Evolutionary conservation across 305 asterid genomes (phyloP), one percentile per base, ranked within the genome.

Genomic region (Caryopteris hybrid): DNA sequence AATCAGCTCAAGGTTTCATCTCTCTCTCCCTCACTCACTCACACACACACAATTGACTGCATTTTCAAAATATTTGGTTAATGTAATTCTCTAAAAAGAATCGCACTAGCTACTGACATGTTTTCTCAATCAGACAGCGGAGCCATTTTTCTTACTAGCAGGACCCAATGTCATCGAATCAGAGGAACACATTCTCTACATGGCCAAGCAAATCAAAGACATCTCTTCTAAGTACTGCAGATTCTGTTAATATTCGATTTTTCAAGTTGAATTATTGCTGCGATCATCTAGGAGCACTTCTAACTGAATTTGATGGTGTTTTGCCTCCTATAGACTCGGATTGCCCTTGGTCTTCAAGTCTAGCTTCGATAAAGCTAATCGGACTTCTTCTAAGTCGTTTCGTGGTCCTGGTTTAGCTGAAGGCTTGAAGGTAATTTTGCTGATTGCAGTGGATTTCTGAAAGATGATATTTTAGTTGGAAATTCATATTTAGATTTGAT

Each of bases 141-240:
- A 87, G 69, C 95, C 98, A 13, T 91, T 91, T 78, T 91, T 91
- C 81, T 42, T 91, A 70, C 77, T 91, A 72, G 95, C 96, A 8
- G 98, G 95, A 21, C 96, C 96, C 2, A 91, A 91, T 87, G 98
- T 89, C 81, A 94, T 94, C 41, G 98, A 94, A 84, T 94, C 97
- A 1, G 98, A 94, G 83, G 96, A 94, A 14, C 97, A 91, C 75
- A 76, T 94, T 68, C 81, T 94, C 51, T 81, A 80, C 80, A 91
- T 94, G 97, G 99, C 97, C 38, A 87, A 84, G 70, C 85, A 94
- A 23, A 83, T 94, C 67, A 91, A 94, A 71, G 68, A 86, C 65
- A 78, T 87, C 77, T 64, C 95, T 46, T 8, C 90, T 13, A 87
- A 87, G 99, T 91, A 83, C 11, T 46, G 25, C 48, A n/a, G 14